Evolutionary conservation across 2,329 filamentous ascomycete genomes (phyloP).

Genomic region (Remersonia thermophila): DNA sequence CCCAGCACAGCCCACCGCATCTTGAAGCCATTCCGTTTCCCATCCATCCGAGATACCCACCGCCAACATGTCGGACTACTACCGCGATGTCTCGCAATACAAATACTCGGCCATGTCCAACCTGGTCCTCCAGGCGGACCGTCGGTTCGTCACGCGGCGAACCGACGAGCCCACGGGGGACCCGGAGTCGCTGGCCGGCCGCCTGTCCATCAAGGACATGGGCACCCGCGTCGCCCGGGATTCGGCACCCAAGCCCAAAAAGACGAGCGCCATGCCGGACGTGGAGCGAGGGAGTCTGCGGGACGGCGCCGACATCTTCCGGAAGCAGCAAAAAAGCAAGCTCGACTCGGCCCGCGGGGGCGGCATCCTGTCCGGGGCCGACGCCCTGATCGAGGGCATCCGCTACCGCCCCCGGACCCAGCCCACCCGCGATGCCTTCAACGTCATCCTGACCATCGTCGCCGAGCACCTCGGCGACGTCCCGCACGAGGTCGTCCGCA

Average conservation of each 20-base stretch:
- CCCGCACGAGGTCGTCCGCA: conserved; percentile 79
- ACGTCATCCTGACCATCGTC: conserved; percentile 85
- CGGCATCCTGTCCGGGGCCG: conserved; percentile 71
- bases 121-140: conserved; percentile 99
- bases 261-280: conserved; percentile 52
- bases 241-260: conserved; percentile 68
- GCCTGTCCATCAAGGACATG: conserved; percentile 91
- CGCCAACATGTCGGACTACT: conserved; percentile 57
- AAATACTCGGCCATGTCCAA: conserved; percentile 99
- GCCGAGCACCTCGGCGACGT: conserved; percentile 85
- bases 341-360: conserved; percentile 56
- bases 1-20: not conserved
- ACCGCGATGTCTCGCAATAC: conserved; percentile 85
- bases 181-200: conserved; percentile 89
- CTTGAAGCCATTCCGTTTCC: not conserved
- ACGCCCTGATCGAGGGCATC: conserved; percentile 81
- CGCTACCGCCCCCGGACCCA: conserved; percentile 84
- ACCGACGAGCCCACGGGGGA: conserved; percentile 94
- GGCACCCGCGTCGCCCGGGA: conserved; percentile 73
- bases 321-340: conserved; percentile 75
- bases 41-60: conserved; percentile 6
- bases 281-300: conserved; percentile 63
- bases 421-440: conserved; percentile 84
- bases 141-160: conserved; percentile 83
- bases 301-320: conserved; percentile 73